phyloP scores from a whole-genome alignment of 2,329 filamentous ascomycete species.

The Penicillium sp. region DNA sequence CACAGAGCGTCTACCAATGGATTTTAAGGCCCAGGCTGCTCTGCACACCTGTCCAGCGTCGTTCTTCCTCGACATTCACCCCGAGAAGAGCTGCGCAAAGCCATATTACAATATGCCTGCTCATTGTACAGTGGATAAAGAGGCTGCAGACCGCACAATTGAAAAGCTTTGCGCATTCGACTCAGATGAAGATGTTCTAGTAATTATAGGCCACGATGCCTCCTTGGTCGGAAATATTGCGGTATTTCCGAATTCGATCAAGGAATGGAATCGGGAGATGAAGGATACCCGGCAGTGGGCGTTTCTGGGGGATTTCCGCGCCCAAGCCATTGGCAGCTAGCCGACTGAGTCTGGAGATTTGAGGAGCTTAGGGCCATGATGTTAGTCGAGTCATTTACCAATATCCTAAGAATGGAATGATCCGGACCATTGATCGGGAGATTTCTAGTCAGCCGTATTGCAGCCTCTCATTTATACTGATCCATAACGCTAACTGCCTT shows the following conservation, averaged over 20 bases:
- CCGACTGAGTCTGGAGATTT: too few species aligned
- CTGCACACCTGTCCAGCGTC: not conserved
- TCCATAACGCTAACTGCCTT: too few species aligned
- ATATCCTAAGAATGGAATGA: too few species aligned
- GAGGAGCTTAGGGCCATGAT: too few species aligned
- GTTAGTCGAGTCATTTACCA: too few species aligned
- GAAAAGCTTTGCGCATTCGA: not conserved
- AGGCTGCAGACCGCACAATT: not conserved
- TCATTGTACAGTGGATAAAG: not conserved
- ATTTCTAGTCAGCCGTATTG: too few species aligned
- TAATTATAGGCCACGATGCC: not conserved
- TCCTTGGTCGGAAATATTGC: not conserved
- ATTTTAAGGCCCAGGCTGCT: not conserved
- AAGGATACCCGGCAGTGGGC: not conserved
- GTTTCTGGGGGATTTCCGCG: not conserved
- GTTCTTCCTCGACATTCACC: not conserved
- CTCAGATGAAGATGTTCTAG: not conserved
- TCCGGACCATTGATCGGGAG: too few species aligned
- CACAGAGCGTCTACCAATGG: not conserved
- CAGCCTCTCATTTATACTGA: too few species aligned
- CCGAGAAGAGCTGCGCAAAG: not conserved
- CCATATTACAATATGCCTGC: not conserved
- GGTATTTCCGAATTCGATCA: not conserved
- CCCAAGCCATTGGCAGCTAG: too few species aligned
- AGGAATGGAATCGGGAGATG: not conserved